Percentiles rank a stretch among this genome's conserved stretches.
These are phyloP conservation scores for Fomitopsis pulvina DNA, from an alignment of 768 basidiomycete species.

Conservation along the genomic window DNA sequence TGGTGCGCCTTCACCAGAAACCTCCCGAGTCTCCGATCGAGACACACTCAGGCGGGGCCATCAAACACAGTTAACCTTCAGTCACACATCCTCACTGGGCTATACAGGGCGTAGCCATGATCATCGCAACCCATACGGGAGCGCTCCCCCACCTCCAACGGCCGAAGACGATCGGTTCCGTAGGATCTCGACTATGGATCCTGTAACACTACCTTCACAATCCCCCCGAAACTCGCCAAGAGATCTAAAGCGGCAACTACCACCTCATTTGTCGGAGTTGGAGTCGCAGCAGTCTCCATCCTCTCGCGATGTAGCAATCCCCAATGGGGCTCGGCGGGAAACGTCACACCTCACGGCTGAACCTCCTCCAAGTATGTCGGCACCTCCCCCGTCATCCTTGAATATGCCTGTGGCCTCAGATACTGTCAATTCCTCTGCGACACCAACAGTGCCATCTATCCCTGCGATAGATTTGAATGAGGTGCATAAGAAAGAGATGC, in stretches of 20 bases:
- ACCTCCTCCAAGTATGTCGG: conserved; percentile 2
- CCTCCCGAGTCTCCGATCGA: conserved; percentile 15
- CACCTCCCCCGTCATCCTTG: too few relatives aligned
- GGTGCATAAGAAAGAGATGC: conserved; percentile 73
- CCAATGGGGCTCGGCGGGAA: conserved; percentile 2
- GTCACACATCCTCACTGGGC: conserved; percentile 11
- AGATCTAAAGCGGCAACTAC: conserved; percentile 44
- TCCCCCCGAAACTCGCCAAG: conserved; percentile 26
- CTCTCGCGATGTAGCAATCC: neutral
- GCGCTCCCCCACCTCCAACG: conserved; percentile 15
- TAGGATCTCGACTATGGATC: conserved; percentile 36
- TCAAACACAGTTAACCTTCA: neutral
- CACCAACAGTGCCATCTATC: conserved; percentile 12
- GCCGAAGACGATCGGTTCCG: conserved; percentile 6
- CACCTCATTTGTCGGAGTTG: conserved; percentile 46
- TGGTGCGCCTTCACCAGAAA: conserved; percentile 8
- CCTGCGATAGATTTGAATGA: conserved; percentile 43
- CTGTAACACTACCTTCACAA: conserved; percentile 37
- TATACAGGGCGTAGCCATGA: conserved; percentile 3
- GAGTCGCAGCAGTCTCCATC: conserved; percentile 23
- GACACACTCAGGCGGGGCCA: conserved; percentile 16
- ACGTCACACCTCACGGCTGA: conserved; percentile 27
- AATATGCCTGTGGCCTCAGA: too few relatives aligned
- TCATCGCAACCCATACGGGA: conserved; percentile 1
- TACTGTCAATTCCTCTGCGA: neutral